Evolutionary conservation across 257 asterid genomes (phyloP), one percentile per base, ranked within the genome.

Genomic region (Penstemon barbatus): DNA sequence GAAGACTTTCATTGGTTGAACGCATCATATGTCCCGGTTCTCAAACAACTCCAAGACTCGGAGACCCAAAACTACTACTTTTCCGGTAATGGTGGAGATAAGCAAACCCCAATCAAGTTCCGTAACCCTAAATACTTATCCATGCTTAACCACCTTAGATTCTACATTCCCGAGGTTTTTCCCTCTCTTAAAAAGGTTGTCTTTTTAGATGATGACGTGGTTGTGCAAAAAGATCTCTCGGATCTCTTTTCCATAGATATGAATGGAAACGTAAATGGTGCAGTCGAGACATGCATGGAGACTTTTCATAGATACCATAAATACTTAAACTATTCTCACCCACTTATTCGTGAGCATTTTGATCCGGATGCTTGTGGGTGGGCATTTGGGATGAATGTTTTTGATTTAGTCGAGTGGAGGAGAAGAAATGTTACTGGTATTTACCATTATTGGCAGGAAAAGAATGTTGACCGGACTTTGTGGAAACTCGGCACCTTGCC

Each of bases 401-500:
- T 86, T 46, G 87, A 86, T 68, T 80, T 86, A 75, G 85, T 84
- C 1, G 82, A 83, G 53, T 86, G 92, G 89, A 80, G 89, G 76
- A 78, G 73, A 51, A 79, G 82, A 58, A 81, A 84, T 8, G 87
- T 86, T 18, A 86, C 92, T 0, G 86, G 87, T 11, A 81, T 83
- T 52, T 86, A 86, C 57, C 92, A 83, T 66, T 84, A 83, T 59
- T 86, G 92, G 92, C 87, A 83, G 46, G 93, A 86, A 59, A 86
- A 86, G 81, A 86, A 86, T 7, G 81, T 81, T 0, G 87, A 82
- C 63, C 52, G 92, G 60, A 81, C 85, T 58, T 63, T 86, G 39
- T 86, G 89, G 92, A 86, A 86, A 61, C 92, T 86, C 11, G 89
- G 92, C 9, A 83, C 92, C 7, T 67, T 86, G 38, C 92, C 92